Percentiles rank a stretch among this genome's conserved stretches.
phyloP scores from a whole-genome alignment of 257 asterid genomes.

The Jacaranda mimosifolia region DNA sequence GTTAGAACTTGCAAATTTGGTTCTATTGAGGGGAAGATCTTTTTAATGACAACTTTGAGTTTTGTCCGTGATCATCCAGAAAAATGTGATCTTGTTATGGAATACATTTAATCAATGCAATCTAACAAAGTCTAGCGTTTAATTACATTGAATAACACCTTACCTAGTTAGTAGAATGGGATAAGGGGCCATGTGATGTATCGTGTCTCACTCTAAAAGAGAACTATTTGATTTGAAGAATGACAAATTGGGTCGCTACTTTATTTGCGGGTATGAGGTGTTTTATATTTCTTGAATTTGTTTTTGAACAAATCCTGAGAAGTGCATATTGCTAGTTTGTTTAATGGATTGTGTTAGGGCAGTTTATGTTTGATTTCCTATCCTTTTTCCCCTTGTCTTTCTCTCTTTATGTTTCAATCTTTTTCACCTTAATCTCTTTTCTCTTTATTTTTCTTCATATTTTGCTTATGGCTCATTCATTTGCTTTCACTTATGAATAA shows the following conservation, averaged over 20 bases:
- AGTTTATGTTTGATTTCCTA: neutral
- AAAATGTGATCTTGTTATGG: neutral
- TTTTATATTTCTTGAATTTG: no score
- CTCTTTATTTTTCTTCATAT: neutral
- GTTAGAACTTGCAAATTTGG: no score
- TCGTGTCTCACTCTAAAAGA: neutral
- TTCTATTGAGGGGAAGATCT: no score
- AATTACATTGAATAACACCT: neutral
- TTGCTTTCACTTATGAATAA: neutral
- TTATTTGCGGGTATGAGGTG: no score
- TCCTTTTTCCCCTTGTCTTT: neutral
- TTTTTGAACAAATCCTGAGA: no score
- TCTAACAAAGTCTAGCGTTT: constrained; percentile 7
- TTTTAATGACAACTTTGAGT: no score
- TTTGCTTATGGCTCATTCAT: neutral
- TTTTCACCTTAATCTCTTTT: neutral
- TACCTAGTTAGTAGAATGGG: no score
- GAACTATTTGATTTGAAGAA: constrained; percentile 54
- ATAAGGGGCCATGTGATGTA: no score
- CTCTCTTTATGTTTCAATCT: neutral
- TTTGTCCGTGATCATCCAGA: no score
- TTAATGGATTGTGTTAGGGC: constrained; percentile 1
- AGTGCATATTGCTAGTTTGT: no score
- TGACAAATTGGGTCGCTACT: constrained; percentile 56
- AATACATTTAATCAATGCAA: neutral